Percentiles rank a stretch among this genome's conserved stretches.
phyloP scores from a whole-genome alignment of 176 grass and related monocot genomes.

The Carex parvula region DNA sequence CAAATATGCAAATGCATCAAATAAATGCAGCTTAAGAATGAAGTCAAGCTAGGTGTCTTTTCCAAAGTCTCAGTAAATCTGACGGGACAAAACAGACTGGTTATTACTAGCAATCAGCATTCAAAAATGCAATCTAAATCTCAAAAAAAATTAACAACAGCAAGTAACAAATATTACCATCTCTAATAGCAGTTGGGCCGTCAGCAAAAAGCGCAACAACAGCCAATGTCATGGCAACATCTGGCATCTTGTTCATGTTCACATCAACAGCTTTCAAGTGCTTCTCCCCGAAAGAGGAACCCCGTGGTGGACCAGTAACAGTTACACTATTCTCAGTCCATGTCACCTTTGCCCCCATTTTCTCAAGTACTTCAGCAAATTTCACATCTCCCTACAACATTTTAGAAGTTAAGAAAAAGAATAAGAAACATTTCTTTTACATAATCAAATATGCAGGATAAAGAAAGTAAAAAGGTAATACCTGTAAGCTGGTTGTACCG shows the following conservation, averaged over 20 bases:
- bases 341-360: constrained; percentile 95
- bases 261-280: constrained; percentile 88
- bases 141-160: not conserved
- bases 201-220: constrained; percentile 95
- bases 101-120: not conserved
- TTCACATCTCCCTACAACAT: constrained; percentile 87
- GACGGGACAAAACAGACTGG: not conserved
- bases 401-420: not conserved
- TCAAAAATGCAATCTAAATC: not conserved
- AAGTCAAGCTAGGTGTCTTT: not conserved
- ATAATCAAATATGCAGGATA: not conserved
- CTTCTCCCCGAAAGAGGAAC: constrained; percentile 52
- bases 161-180: constrained; percentile 44
- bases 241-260: constrained; percentile 99
- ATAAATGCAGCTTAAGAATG: not conserved
- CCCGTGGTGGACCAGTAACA: constrained; percentile 71
- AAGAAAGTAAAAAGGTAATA: constrained; percentile 22
- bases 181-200: constrained; percentile 95
- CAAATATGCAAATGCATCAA: not conserved
- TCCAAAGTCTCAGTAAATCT: not conserved
- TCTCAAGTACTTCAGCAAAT: constrained; percentile 94
- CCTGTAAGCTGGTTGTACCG: constrained; percentile 91
- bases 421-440: not conserved
- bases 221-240: constrained; percentile 96
- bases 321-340: constrained; percentile 94